phyloP scores from a whole-genome alignment of 1,284 basidiomycete genomes.

The Salmacisia buchloeana region DNA sequence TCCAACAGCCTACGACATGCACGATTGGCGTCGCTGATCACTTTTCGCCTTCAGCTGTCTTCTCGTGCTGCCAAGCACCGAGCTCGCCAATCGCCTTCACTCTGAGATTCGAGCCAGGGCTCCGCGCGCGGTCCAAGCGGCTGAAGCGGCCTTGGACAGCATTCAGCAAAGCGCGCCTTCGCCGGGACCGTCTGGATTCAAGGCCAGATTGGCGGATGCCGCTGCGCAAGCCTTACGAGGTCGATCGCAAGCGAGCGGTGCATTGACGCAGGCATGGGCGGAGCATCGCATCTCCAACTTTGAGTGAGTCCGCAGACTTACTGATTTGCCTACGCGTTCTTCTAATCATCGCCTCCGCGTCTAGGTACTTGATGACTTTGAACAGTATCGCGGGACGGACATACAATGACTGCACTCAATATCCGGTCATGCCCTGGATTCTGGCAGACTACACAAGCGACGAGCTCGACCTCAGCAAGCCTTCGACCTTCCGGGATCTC shows the following conservation, averaged over 20 bases:
- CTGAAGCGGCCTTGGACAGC: slow-evolving; percentile 26
- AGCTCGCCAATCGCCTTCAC: slow-evolving; percentile 28
- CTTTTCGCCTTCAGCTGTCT: slow-evolving; percentile 23
- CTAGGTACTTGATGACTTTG: slow-evolving; percentile 44
- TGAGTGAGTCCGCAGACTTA: slow-evolving; percentile 13
- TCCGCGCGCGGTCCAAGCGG: slow-evolving; percentile 29
- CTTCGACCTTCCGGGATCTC: slow-evolving; percentile 70
- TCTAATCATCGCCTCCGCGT: too few relatives aligned
- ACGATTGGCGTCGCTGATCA: not conserved
- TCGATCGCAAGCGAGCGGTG: slow-evolving; percentile 24
- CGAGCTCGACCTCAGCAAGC: slow-evolving; percentile 65
- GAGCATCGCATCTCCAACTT: slow-evolving; percentile 46
- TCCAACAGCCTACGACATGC: not conserved
- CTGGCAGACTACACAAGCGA: slow-evolving; percentile 76
- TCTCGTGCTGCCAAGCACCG: slow-evolving; percentile 38
- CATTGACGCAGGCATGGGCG: slow-evolving; percentile 43
- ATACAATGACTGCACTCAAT: slow-evolving; percentile 73
- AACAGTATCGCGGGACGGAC: slow-evolving; percentile 49
- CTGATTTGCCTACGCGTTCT: not conserved
- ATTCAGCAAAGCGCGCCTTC: slow-evolving; percentile 24
- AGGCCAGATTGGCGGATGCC: not conserved
- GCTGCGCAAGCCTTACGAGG: slow-evolving; percentile 17
- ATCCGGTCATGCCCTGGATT: slow-evolving; percentile 89
- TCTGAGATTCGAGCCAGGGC: slow-evolving; percentile 26
- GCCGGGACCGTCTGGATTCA: slow-evolving; percentile 24